Conservation (phyloP, 495 filamentous ascomycete species). For the Tuber melanosporum region DNA sequence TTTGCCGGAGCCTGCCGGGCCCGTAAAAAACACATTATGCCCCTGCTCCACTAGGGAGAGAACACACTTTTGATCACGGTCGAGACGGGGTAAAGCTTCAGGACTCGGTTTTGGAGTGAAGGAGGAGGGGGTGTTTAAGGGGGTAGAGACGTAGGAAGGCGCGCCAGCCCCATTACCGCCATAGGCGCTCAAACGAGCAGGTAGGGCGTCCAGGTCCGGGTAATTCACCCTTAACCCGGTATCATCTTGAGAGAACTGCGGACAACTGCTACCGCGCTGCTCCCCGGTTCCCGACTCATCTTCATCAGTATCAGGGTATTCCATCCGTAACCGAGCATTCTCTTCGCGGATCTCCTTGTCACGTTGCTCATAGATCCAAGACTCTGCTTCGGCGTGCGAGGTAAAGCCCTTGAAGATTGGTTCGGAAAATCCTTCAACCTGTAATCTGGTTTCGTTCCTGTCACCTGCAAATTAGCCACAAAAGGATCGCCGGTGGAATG, state of each 20-base stretch:
- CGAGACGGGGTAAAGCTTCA: conserved; percentile 5
- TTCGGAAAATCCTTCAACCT: conserved; percentile 29
- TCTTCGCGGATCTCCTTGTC: conserved; percentile 11
- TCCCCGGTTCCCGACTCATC: background rate
- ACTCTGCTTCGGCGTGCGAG: conserved; percentile 15
- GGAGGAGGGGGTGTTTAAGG: background rate
- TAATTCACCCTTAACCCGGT: background rate
- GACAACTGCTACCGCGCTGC: background rate
- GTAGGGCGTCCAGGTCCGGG: background rate
- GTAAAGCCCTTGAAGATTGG: conserved; percentile 30
- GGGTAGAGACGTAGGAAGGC: background rate
- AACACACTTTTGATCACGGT: conserved; percentile 21
- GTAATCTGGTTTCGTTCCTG: conserved; percentile 23
- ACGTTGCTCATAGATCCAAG: conserved; percentile 19
- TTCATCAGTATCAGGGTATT: conserved; percentile 8
- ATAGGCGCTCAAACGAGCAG: background rate
- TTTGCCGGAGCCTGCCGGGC: conserved; percentile 41
- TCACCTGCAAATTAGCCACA: conserved; percentile 8
- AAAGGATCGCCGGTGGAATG: background rate
- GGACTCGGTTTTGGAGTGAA: background rate
- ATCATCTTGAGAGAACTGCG: background rate
- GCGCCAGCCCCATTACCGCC: background rate
- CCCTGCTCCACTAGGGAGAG: conserved; percentile 26
- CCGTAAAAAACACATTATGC: conserved; percentile 35
- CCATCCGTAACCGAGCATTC: conserved; percentile 15